Conservation (phyloP, 257 asterid species). For the Misopates orontium region DNA sequence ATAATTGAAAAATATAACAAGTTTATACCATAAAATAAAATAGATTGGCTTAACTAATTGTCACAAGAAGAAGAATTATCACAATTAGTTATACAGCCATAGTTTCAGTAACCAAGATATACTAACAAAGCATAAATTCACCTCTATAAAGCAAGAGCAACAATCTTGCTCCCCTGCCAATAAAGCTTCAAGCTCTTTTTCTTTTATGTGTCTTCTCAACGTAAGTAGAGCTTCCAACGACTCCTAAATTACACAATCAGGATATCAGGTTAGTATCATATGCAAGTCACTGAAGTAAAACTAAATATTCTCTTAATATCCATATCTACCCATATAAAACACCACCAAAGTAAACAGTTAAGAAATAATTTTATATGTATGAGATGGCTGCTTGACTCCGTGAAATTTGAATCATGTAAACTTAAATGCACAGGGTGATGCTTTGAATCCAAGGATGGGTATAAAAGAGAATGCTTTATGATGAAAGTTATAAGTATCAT, state of each 20-base stretch:
- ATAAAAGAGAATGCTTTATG: background rate
- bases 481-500: slow-evolving; percentile 8
- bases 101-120: slow-evolving; percentile 5
- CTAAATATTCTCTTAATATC: background rate
- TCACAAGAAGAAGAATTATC: background rate
- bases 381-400: background rate
- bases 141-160: slow-evolving; percentile 93
- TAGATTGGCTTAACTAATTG: background rate
- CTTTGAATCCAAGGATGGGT: background rate
- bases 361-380: background rate
- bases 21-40: background rate
- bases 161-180: slow-evolving; percentile 84
- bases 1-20: slow-evolving; percentile 5
- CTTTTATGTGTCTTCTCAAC: slow-evolving; percentile 66
- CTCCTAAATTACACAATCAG: slow-evolving; percentile 52
- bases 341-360: background rate
- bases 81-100: background rate
- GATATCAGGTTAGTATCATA: background rate
- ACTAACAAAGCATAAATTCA: slow-evolving; percentile 27
- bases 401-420: background rate
- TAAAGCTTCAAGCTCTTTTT: slow-evolving; percentile 91
- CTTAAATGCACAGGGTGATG: background rate
- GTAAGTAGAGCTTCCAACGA: slow-evolving; percentile 64
- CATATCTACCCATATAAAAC: background rate
- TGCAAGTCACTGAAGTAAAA: slow-evolving; percentile 1